These are phyloP conservation scores for Botrytis squamosa DNA, from an alignment of 2,329 filamentous ascomycete genomes.

Conservation along the genomic window DNA sequence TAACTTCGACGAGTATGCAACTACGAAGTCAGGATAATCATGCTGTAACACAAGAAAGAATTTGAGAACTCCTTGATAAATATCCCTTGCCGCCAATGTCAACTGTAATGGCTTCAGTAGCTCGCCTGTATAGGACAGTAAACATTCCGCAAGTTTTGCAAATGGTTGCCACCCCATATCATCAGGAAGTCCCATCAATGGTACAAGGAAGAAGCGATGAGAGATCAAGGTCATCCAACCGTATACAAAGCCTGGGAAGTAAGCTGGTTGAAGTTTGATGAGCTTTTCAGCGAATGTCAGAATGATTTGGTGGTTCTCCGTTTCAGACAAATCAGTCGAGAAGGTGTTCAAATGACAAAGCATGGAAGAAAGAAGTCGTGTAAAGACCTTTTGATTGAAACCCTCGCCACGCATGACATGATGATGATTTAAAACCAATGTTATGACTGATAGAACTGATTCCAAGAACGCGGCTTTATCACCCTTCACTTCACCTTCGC, in stretches of 20 bases:
- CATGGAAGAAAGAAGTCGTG: constrained; percentile 81
- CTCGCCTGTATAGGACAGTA: constrained; percentile 74
- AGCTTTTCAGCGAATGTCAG: constrained; percentile 71
- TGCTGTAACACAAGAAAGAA: constrained; percentile 84
- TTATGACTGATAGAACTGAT: constrained; percentile 72
- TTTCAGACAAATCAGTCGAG: constrained; percentile 56
- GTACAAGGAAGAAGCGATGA: constrained; percentile 81
- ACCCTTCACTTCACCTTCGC: constrained; percentile 55
- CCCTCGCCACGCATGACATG: constrained; percentile 75
- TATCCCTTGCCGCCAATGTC: constrained; percentile 69
- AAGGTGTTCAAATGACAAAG: constrained; percentile 69
- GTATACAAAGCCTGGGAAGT: constrained; percentile 80
- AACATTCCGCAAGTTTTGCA: constrained; percentile 68
- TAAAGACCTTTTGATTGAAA: constrained; percentile 88
- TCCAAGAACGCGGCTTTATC: constrained; percentile 72
- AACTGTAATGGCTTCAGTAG: constrained; percentile 73
- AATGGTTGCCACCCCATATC: constrained; percentile 74
- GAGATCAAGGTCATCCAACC: constrained; percentile 80
- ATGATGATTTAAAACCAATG: constrained; percentile 82
- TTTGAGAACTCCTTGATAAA: constrained; percentile 81
- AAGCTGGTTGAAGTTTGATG: constrained; percentile 69
- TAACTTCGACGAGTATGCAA: constrained; percentile 80
- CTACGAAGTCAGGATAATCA: constrained; percentile 91
- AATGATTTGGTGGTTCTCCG: constrained; percentile 68
- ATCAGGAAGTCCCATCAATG: constrained; percentile 66